Evolutionary conservation across 345 rosid genomes (phyloP).

Genomic region (Angophora floribunda): DNA sequence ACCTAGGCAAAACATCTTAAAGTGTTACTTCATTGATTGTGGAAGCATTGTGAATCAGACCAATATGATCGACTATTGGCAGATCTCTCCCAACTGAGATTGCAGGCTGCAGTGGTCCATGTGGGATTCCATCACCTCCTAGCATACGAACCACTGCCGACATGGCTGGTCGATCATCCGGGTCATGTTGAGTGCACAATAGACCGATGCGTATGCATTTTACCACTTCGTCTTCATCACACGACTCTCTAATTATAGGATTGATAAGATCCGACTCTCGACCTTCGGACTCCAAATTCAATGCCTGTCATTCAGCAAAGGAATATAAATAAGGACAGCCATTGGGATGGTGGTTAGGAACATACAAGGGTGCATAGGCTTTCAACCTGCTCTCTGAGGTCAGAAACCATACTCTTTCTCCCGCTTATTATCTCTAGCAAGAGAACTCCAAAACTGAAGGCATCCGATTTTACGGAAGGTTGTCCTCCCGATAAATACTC

Average conservation of each 20-base stretch:
- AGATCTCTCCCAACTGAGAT: too few species aligned
- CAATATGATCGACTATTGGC: too few species aligned
- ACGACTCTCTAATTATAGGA: background rate
- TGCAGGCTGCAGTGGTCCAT: too few species aligned
- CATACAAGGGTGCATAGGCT: background rate
- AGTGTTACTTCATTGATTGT: too few species aligned
- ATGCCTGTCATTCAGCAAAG: background rate
- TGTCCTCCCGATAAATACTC: conserved; percentile 8
- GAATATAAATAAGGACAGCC: background rate
- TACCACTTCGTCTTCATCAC: background rate
- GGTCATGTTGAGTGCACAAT: background rate
- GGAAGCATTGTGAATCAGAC: too few species aligned
- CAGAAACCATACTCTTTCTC: background rate
- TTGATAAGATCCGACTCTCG: background rate
- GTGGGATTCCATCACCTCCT: too few species aligned
- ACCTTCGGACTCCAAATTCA: background rate
- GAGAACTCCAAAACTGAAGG: background rate
- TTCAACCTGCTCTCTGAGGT: background rate
- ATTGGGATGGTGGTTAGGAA: background rate
- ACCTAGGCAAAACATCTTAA: too few species aligned
- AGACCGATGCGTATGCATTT: background rate
- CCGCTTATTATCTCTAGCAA: background rate
- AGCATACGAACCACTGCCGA: background rate
- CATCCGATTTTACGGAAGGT: background rate
- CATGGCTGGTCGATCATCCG: background rate